Evolutionary conservation across 139 green algal genomes (phyloP), one percentile per base, ranked within the genome.

Genomic region (Tetratostichococcus sp.): DNA sequence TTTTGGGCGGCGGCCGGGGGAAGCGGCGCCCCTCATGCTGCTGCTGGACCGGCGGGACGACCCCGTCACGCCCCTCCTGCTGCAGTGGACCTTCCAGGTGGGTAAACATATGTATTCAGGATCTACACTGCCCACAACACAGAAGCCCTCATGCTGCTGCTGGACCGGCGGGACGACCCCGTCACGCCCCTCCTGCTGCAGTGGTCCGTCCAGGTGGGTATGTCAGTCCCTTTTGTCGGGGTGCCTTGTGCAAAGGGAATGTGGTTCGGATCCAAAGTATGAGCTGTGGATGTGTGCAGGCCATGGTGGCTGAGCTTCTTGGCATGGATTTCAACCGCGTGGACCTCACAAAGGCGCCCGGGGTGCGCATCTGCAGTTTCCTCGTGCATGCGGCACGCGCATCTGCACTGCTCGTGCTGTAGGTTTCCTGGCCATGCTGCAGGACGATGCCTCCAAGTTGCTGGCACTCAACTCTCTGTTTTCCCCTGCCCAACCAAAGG

Each of bases 291-390:
- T 50, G 39, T 6, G 8, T 50, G 39, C 39, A 50, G 74, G 92
- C 93, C 65, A 97, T 97, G 93, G 84, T 95, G 8, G 93, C 97
- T 71, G 91, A 97, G 84, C 84, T 97, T n/a, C 35, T 97, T 1
- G 91, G 91, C n/a, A 83, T 96, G 17, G 25, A 71, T 3, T 84
- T 19, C 34, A 91, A 91, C 43, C 65, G 74, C 2, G 78, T 86
- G 0, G 65, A 84, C 39, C 69, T 90, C n/a, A 68, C 31, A 26
- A 68, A 81, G 8, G 75, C 80, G 30, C 72, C 77, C 23, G 83
- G 79, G 66, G 69, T 81, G 43, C 11, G 34, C 39, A 50, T 50
- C 39, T 50, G 14, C 39, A 14, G 14, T 50, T 22, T 50, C 14
- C 8, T 14, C 8, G 8, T 50, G 8, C 14, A 14, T 50, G 39